Evolutionary conservation across 2,329 filamentous ascomycete species (phyloP), one percentile per base, ranked within the genome.

Genomic region (Epichloe uncinata): DNA sequence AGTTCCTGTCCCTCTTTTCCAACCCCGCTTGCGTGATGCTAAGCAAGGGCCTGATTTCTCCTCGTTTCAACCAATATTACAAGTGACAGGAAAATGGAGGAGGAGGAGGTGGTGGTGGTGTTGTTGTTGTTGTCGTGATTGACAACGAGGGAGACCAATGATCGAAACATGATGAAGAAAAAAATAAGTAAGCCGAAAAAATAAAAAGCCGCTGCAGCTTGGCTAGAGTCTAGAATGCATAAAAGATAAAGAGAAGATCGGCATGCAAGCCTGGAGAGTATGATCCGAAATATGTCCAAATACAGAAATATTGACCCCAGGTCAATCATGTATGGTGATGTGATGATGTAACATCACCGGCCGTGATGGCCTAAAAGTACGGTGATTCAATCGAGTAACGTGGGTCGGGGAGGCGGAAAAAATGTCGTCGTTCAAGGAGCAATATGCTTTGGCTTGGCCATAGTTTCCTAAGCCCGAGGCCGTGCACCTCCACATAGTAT

Each of bases 141-240:
- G 58, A 36, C 47, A 47, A 44, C 18, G 42, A n/a, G 40, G 4
- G 9, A 42, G 18, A 35, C 16, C 30, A 42, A n/a, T 35, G 12
- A 42, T 48, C 12, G 13, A n/a, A 5, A 40, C 13, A 34, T 41
- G 20, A 34, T 16, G 26, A 50, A 53, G 52, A 52, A 52, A 37
- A 18, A 18, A 18, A 18, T 18, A 18, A 18, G 16, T 18, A 18
- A 18, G 16, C 16, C 16, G 16, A 18, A 18, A 49, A 52, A 52
- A 12, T 7, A 35, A 41, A 38, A 58, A 57, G n/a, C 35, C 15
- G 48, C 61, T 61, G 56, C 54, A 58, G 61, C 58, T 54, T 58
- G 59, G 59, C 58, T 59, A 50, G 51, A 53, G 55, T 64, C 63
- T 65, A 63, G 57, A 61, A 66, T 65, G 58, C 63, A 66, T 60